phyloP scores from a whole-genome alignment of 2,329 filamentous ascomycete genomes.

The Phialocephala sp. region DNA sequence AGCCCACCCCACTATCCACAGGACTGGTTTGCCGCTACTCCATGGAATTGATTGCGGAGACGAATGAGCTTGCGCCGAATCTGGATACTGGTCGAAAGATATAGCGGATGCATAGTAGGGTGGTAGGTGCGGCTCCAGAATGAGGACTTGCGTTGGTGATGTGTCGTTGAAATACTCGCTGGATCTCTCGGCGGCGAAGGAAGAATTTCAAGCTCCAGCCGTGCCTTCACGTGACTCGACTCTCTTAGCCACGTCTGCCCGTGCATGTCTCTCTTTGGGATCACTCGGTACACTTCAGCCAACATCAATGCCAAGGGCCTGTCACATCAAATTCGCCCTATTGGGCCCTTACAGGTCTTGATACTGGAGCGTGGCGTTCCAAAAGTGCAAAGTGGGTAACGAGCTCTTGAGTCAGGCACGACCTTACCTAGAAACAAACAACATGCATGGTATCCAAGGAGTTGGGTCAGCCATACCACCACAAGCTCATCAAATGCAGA shows the following conservation, averaged over 20 bases:
- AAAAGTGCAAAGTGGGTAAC: neutral
- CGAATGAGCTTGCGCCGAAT: neutral
- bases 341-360: neutral
- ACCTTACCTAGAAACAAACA: neutral
- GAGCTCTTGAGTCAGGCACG: neutral
- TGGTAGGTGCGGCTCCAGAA: neutral
- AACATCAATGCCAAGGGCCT: neutral
- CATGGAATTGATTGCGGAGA: constrained; percentile 8
- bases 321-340: neutral
- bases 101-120: neutral
- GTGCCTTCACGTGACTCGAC: neutral
- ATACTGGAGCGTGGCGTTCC: neutral
- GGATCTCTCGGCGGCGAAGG: constrained; percentile 19
- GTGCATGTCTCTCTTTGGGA: neutral
- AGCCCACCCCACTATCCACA: neutral
- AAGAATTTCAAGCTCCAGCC: neutral
- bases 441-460: neutral
- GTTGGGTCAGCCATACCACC: neutral
- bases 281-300: neutral
- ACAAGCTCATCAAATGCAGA: neutral
- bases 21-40: neutral
- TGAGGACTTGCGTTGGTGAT: neutral
- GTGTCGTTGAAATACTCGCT: constrained; percentile 30
- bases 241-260: neutral
- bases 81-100: neutral